A percentile compares a stretch with the other conserved stretches of the same genome.
Conservation (phyloP, 345 rosid genomes). For the Salix purpurea region DNA sequence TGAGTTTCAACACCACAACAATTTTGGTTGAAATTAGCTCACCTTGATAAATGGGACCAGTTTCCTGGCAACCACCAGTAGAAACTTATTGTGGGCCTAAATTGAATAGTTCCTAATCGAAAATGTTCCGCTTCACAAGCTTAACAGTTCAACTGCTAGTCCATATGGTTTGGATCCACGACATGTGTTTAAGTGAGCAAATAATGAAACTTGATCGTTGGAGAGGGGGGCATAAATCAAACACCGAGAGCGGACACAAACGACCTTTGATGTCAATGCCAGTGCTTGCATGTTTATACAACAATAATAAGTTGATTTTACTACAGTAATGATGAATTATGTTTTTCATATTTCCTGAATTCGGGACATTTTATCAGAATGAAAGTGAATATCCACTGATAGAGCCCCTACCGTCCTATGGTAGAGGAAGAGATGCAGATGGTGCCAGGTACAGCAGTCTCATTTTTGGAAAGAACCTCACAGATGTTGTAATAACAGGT, state of each 20-base stretch:
- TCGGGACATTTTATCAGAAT: constrained; percentile 22
- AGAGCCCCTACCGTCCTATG: constrained; percentile 45
- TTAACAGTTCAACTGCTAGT: neutral
- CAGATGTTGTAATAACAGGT: constrained; percentile 43
- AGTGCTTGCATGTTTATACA: neutral
- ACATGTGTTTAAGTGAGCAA: too few species aligned
- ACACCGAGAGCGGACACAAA: neutral
- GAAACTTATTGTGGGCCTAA: neutral
- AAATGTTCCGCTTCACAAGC: neutral
- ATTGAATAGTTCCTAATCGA: neutral
- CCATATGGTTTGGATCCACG: neutral
- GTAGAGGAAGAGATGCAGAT: constrained; percentile 43
- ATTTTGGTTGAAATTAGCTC: neutral
- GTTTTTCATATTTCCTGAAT: neutral
- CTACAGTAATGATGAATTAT: neutral
- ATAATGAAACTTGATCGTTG: too few species aligned
- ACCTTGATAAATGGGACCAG: neutral
- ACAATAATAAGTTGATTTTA: neutral
- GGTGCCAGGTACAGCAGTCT: constrained; percentile 46
- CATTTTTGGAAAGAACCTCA: constrained; percentile 42
- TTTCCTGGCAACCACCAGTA: neutral
- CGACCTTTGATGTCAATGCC: neutral
- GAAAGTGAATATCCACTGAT: constrained; percentile 34
- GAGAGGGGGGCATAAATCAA: neutral
- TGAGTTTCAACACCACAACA: too few species aligned